Percentiles rank a stretch among this genome's conserved stretches.
Evolutionary conservation across 78 protist genomes (phyloP).

Genomic region (Chrysochromulina tobinii): DNA sequence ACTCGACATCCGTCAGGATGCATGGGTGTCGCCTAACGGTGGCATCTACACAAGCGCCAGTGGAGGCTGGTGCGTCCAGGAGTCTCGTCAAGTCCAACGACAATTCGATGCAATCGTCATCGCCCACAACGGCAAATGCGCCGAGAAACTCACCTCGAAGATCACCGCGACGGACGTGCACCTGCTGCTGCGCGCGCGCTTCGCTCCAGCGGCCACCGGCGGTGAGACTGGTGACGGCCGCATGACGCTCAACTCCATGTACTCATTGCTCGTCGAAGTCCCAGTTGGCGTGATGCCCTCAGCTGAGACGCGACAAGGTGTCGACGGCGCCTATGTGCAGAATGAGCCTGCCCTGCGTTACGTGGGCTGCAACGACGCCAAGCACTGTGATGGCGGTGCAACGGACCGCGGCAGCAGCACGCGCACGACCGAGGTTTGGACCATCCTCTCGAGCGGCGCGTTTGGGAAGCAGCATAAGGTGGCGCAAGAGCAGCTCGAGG

Average conservation of each 20-base stretch:
- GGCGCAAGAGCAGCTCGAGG: not conserved
- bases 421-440: not conserved
- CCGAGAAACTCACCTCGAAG: not conserved
- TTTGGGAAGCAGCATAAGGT: not conserved
- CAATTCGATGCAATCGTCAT: not conserved
- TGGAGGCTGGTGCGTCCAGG: not conserved
- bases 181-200: not conserved
- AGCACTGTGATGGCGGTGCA: not conserved
- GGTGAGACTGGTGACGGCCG: not conserved
- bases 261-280: not conserved
- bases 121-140: conserved; percentile 20
- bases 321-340: not conserved
- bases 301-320: too few species aligned
- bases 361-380: not conserved
- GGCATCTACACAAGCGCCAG: not conserved
- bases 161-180: not conserved
- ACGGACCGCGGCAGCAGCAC: not conserved
- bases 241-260: not conserved
- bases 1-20: not conserved
- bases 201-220: not conserved
- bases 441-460: not conserved
- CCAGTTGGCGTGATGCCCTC: too few species aligned
- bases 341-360: not conserved
- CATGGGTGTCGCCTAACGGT: not conserved
- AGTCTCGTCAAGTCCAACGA: not conserved